These are phyloP conservation scores for Colletotrichum falcatum DNA, from an alignment of 2,329 filamentous ascomycete species.

Conservation along the genomic window DNA sequence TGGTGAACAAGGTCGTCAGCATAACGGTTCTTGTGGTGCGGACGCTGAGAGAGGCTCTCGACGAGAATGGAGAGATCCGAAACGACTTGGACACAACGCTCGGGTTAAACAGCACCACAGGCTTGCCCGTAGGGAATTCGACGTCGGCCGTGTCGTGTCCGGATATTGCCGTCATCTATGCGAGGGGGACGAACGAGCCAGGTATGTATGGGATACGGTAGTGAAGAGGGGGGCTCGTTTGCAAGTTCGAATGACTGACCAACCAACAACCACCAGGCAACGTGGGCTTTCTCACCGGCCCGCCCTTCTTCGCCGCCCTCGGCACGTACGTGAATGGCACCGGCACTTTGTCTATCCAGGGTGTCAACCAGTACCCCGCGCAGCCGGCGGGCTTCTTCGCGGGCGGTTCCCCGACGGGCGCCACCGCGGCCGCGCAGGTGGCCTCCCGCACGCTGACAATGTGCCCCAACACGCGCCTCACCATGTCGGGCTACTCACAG, in stretches of 20 bases:
- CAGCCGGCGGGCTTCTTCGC: slow-evolving; percentile 22
- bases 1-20: slow-evolving; percentile 32
- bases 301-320: slow-evolving; percentile 46
- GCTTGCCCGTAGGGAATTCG: slow-evolving; percentile 7
- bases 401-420: slow-evolving; percentile 31
- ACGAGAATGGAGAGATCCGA: slow-evolving; percentile 32
- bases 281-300: slow-evolving; percentile 47
- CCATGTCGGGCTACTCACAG: slow-evolving; percentile 47
- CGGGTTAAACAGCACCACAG: slow-evolving; percentile 29
- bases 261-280: slow-evolving; percentile 44
- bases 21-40: slow-evolving; percentile 38
- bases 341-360: slow-evolving; percentile 44
- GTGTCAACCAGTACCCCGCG: slow-evolving; percentile 44
- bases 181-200: slow-evolving; percentile 41
- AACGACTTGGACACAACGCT: slow-evolving; percentile 36
- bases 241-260: not conserved
- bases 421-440: slow-evolving; percentile 50
- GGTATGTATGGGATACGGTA: slow-evolving; percentile 12
- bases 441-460: slow-evolving; percentile 47
- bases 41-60: slow-evolving; percentile 37
- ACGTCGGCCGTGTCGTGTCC: slow-evolving; percentile 30
- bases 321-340: slow-evolving; percentile 41
- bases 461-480: slow-evolving; percentile 45
- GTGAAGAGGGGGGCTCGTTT: not conserved
- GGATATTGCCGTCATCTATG: slow-evolving; percentile 39